Base-by-base conservation (phyloP, 768 basidiomycete genomes). In the Russula griseocarnosa region DNA sequence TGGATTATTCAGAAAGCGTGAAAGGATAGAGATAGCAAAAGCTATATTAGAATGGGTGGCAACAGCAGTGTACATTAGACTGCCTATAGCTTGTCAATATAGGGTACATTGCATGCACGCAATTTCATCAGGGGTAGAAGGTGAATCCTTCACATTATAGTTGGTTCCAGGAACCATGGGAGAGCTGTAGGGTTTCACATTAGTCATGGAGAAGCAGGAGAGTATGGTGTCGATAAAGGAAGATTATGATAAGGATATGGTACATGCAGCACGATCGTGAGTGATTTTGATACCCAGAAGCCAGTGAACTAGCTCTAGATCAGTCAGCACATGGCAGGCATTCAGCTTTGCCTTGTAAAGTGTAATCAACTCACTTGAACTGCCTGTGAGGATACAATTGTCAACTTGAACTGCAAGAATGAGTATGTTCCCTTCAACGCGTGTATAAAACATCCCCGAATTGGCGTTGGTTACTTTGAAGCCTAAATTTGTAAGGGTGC, bases 191-290 rank as follows among this genome's bases (percentile, higher is more conserved):
- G 44, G 5, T 2, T n/a, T 44, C 5, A 20, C 44, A 6, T 44
- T 7, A 18, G 20, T 10, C 18, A 44, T 18, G 0, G 18, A 5
- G 44, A 46, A 46, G 2, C 26, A 5, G 34, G 28, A 34, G 10
- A 61, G 7, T 54, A 44, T n/a, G 44, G 53, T 0, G 50, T 56
- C 1, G 28, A 46, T 22, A 22, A 73, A 76, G 14, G 71, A 53
- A 13, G 49, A 13, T 65, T 78, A 75, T 24, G 66, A 72, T 0
- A 75, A 62, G 13, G 60, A 58, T 20, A 76, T 70, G 24, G 70
- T 73, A 7, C 64, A 47, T 3, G 51, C 60, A 5, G 58, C 5
- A 2, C 38, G 56, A 49, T 66, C 61, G 9, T 44, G 61, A 0
- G n/a, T 30, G n/a, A 66, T 30, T 13, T 66, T 50, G 56, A 66